Base-by-base conservation (phyloP, 352 stramenopile genomes). In the Paralagenidium karlingii region DNA sequence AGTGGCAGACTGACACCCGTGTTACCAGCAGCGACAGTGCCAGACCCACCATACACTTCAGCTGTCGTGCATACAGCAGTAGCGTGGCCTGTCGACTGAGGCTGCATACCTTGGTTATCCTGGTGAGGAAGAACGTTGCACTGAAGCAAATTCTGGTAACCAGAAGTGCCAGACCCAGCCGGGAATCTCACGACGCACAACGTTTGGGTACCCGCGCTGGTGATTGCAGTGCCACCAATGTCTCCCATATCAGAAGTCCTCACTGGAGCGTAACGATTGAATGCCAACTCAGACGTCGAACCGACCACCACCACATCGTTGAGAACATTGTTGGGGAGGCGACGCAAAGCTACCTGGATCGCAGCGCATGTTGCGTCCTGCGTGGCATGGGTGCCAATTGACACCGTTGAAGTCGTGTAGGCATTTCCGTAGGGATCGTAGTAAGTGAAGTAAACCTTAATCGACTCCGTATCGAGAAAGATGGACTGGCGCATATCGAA, bases 391-490 rank as follows among this genome's bases (percentile, higher is more conserved):
- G 27, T 18, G 31, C 21, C 45, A 25, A 77, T 55, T 0, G 39
- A 44, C 34, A 82, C 63, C 5, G 45, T 55, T 6, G 58, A 50
- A 0, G 73, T 87, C 3, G 59, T 76, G 47, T 60, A 88, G 1
- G 55, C 40, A 19, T 80, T 82, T 10, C 74, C 74, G 32, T 88
- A 83, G 22, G 70, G 66, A n/a, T 88, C 74, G 8, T 63, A 49
- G 37, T 85, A 88, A 20, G 67, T 83, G 22, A 88, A 39, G 37
- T 68, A 84, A 0, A 52, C 57, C 6, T 51, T 18, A 2, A 54
- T 22, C 3, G 34, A 16, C 1, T 22, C 9, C 1, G 37, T 29
- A 0, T 40, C 31, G 2, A 55, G 19, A 5, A 48, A 18, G 22
- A 80, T 60, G 0, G 43, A 53, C 47, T 89, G 75, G 0, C 58